Evolutionary conservation across 768 basidiomycete species (phyloP).

Genomic region (Collybia nuda): DNA sequence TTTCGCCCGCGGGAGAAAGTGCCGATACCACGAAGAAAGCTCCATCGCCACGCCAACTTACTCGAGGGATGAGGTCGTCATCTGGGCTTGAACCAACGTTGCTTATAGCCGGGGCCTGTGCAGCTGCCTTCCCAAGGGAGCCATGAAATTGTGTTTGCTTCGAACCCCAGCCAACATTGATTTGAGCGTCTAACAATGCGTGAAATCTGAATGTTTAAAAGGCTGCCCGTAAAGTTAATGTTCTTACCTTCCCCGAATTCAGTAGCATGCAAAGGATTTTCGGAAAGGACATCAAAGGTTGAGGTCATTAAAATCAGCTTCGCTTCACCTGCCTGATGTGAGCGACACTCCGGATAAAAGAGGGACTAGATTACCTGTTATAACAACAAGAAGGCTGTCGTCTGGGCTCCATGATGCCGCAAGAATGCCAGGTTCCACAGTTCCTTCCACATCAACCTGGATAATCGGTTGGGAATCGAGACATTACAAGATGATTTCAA

Average conservation of each 20-base stretch:
- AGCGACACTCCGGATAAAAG: neutral
- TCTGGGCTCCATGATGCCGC: slow-evolving; percentile 92
- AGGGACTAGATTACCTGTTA: slow-evolving; percentile 59
- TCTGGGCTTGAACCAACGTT: slow-evolving; percentile 57
- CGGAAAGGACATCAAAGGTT: slow-evolving; percentile 85
- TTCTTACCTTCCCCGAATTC: slow-evolving; percentile 86
- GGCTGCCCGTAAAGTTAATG: neutral
- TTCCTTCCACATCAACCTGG: slow-evolving; percentile 81
- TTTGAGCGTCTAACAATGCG: slow-evolving; percentile 65
- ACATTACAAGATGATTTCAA: slow-evolving; percentile 11
- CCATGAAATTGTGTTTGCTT: slow-evolving; percentile 98
- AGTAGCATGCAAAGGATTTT: slow-evolving; percentile 63
- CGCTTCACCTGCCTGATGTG: slow-evolving; percentile 50
- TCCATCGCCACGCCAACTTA: slow-evolving; percentile 95
- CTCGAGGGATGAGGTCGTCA: slow-evolving; percentile 69
- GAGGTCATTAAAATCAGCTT: slow-evolving; percentile 88
- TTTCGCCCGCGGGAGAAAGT: slow-evolving; percentile 42
- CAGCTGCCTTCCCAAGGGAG: slow-evolving; percentile 85
- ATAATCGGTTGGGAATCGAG: slow-evolving; percentile 8
- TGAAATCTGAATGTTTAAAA: slow-evolving; percentile 8
- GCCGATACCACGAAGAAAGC: slow-evolving; percentile 85
- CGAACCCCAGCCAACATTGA: slow-evolving; percentile 97
- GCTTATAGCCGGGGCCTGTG: slow-evolving; percentile 46
- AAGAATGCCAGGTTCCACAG: slow-evolving; percentile 80
- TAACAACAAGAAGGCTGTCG: slow-evolving; percentile 78